Conservation (phyloP, 1,284 basidiomycete species). For the Entoloma clypeatum region DNA sequence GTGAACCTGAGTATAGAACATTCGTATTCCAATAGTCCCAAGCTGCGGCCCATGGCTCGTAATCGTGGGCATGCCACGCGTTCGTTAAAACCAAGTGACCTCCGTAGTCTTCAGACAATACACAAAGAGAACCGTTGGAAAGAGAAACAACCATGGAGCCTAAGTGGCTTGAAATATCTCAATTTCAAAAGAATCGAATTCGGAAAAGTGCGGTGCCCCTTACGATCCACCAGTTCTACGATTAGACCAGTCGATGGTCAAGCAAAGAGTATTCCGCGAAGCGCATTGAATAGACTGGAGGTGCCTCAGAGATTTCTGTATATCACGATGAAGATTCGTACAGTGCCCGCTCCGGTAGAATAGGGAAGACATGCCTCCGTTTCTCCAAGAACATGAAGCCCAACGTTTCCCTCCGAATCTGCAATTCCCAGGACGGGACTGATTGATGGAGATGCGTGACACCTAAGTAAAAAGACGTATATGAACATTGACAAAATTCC, state of each 20-base stretch:
- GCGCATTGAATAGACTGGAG: slow-evolving; percentile 56
- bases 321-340: slow-evolving; percentile 4
- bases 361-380: slow-evolving; percentile 39
- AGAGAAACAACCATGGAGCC: slow-evolving; percentile 74
- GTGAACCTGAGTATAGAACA: slow-evolving; percentile 80
- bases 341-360: background rate
- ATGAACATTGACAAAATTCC: background rate
- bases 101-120: slow-evolving; percentile 47
- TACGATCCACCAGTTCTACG: slow-evolving; percentile 38
- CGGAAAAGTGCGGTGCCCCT: slow-evolving; percentile 11
- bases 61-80: slow-evolving; percentile 87
- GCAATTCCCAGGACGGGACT: slow-evolving; percentile 64
- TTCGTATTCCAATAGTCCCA: slow-evolving; percentile 85
- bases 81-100: slow-evolving; percentile 43
- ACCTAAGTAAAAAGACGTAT: slow-evolving; percentile 39
- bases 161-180: slow-evolving; percentile 34
- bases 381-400: slow-evolving; percentile 52
- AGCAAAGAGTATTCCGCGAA: slow-evolving; percentile 60
- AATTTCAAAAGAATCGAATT: slow-evolving; percentile 9
- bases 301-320: slow-evolving; percentile 43
- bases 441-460: slow-evolving; percentile 42
- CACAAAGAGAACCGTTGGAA: slow-evolving; percentile 70
- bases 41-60: slow-evolving; percentile 91
- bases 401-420: slow-evolving; percentile 79
- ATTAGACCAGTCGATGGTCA: slow-evolving; percentile 89